These are phyloP conservation scores for Tritrichomonas foetus DNA, from an alignment of 208 protist species.

Conservation along the genomic window DNA sequence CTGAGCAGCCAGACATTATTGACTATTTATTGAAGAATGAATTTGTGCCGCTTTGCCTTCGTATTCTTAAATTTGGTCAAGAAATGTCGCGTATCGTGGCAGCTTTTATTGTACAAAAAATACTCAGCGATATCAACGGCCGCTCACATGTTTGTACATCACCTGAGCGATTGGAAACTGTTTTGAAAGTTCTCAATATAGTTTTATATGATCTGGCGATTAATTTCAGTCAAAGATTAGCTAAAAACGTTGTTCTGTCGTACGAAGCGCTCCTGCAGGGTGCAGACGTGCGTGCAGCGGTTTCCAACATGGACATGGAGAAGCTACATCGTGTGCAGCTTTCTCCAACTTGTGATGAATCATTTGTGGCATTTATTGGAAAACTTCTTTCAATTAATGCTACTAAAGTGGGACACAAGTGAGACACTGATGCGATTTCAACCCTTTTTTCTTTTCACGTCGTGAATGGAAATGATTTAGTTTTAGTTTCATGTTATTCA, in stretches of 20 bases:
- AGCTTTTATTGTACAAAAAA: slow-evolving; percentile 98
- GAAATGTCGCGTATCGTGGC: slow-evolving; percentile 94
- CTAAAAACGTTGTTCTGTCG: not conserved
- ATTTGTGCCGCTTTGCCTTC: slow-evolving; percentile 97
- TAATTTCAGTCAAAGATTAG: not conserved
- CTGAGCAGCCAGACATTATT: slow-evolving; percentile 81
- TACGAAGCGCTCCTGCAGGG: not conserved
- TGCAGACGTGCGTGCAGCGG: not conserved
- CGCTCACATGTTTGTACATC: slow-evolving; percentile 90
- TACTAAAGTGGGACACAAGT: too few species aligned
- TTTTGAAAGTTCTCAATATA: not conserved
- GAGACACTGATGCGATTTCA: too few species aligned
- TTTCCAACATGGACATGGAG: not conserved
- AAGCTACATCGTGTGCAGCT: too few species aligned
- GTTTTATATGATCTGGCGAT: not conserved
- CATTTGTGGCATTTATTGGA: too few species aligned
- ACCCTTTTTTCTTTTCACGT: too few species aligned
- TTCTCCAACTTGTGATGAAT: too few species aligned
- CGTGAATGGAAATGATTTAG: too few species aligned
- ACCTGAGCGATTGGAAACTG: slow-evolving; percentile 61
- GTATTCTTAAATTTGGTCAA: slow-evolving; percentile 85
- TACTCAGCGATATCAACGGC: slow-evolving; percentile 88
- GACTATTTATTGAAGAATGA: slow-evolving; percentile 94
- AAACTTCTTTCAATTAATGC: too few species aligned
- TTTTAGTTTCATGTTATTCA: too few species aligned